These are phyloP conservation scores for Umbellularia californica DNA, from an alignment of 164 flowering plant species.

Conservation along the genomic window DNA sequence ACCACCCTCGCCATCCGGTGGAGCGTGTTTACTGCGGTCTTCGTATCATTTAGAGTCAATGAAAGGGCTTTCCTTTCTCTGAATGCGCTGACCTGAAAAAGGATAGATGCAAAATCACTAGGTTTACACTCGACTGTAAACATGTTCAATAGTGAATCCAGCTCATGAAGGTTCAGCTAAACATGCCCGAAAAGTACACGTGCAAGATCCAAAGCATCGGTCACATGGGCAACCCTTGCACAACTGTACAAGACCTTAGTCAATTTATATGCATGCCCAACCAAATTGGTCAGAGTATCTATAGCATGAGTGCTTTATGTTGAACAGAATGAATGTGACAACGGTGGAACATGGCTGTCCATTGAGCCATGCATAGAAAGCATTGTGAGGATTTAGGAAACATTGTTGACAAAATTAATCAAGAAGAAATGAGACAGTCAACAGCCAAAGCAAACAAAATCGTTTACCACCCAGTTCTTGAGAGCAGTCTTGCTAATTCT, in stretches of 20 bases:
- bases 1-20: conserved; percentile 41
- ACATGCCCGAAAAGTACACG: neutral
- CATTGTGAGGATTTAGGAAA: neutral
- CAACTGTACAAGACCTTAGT: too few relatives aligned
- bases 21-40: conserved; percentile 61
- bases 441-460: neutral
- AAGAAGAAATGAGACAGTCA: neutral
- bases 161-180: neutral
- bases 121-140: neutral
- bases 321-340: neutral
- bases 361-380: neutral
- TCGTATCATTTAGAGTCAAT: conserved; percentile 56
- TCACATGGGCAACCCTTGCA: neutral
- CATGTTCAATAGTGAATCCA: neutral
- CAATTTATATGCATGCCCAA: neutral
- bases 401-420: neutral
- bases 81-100: conserved; percentile 46
- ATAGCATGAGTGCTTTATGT: neutral
- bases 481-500: conserved; percentile 49
- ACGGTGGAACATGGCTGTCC: neutral
- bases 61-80: conserved; percentile 60
- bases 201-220: neutral
- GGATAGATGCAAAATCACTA: neutral
- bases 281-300: neutral
- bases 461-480: conserved; percentile 63